Evolutionary conservation across 345 rosid genomes (phyloP).

Genomic region (Euphorbia peplus): DNA sequence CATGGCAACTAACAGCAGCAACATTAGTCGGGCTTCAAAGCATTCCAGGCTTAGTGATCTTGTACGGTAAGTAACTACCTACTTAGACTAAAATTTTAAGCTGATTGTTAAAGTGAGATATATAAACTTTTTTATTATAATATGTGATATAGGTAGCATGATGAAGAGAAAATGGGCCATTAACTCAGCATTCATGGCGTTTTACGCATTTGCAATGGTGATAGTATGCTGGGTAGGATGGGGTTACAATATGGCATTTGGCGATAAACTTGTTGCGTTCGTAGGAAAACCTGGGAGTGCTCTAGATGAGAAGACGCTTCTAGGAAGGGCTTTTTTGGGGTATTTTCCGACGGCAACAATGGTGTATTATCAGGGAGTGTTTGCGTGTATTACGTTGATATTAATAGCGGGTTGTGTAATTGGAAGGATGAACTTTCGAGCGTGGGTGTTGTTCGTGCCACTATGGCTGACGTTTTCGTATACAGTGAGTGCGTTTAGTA

Average conservation of each 20-base stretch:
- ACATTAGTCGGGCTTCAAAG: conserved; percentile 45
- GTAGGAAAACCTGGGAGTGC: conserved; percentile 34
- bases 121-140: no score
- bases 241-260: conserved; percentile 51
- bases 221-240: conserved; percentile 52
- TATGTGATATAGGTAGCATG: conserved; percentile 20
- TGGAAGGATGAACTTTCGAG: conserved; percentile 54
- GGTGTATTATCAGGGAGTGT: conserved; percentile 48
- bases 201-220: conserved; percentile 45
- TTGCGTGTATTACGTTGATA: conserved; percentile 43
- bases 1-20: conserved; percentile 61
- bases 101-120: no score
- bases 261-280: conserved; percentile 37
- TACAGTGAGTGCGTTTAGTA: conserved; percentile 36
- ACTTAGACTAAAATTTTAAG: no score
- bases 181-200: conserved; percentile 57
- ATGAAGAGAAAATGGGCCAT: conserved; percentile 47
- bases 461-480: conserved; percentile 46
- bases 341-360: conserved; percentile 40
- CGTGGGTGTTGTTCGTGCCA: conserved; percentile 54
- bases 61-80: conserved; percentile 25
- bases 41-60: conserved; percentile 46
- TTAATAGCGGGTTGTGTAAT: conserved; percentile 40
- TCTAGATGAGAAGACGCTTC: conserved; percentile 40
- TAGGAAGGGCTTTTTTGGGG: conserved; percentile 32